Evolutionary conservation across 306 rosid species (phyloP).

Genomic region (Acacia acuminata): DNA sequence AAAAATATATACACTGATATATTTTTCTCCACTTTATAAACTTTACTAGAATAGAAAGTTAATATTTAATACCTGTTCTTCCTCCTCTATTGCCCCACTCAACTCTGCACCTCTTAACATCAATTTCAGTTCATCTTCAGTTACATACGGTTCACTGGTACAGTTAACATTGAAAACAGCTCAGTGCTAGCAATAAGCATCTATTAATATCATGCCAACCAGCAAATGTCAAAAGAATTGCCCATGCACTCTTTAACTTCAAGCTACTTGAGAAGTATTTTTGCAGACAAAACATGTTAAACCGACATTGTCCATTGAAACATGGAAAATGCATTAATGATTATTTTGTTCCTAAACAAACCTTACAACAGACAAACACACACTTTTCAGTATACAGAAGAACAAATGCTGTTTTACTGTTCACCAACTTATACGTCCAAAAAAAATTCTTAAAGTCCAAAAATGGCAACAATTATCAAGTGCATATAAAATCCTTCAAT

Average conservation of each 20-base stretch:
- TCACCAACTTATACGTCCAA: neutral
- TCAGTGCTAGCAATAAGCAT: constrained; percentile 10
- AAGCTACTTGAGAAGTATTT: neutral
- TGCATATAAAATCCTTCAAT: constrained; percentile 14
- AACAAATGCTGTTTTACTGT: neutral
- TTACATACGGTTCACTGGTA: constrained; percentile 93
- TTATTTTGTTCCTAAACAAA: neutral
- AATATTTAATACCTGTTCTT: constrained; percentile 83
- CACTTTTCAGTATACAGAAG: neutral
- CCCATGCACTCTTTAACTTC: neutral
- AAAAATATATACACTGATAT: neutral
- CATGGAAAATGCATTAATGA: neutral
- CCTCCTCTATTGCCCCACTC: constrained; percentile 99
- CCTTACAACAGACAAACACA: neutral
- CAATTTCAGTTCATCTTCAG: constrained; percentile 95
- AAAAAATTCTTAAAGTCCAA: neutral
- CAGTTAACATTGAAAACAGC: constrained; percentile 22
- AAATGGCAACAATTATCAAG: neutral
- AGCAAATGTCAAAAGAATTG: neutral
- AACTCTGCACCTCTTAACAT: constrained; percentile 98
- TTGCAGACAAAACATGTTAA: neutral
- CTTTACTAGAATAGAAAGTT: constrained; percentile 8
- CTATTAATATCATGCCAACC: neutral
- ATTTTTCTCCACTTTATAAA: neutral
- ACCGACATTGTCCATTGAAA: neutral